These are phyloP conservation scores for Fusarium solani-melongenae DNA, from an alignment of 2,329 filamentous ascomycete genomes.

Conservation along the genomic window DNA sequence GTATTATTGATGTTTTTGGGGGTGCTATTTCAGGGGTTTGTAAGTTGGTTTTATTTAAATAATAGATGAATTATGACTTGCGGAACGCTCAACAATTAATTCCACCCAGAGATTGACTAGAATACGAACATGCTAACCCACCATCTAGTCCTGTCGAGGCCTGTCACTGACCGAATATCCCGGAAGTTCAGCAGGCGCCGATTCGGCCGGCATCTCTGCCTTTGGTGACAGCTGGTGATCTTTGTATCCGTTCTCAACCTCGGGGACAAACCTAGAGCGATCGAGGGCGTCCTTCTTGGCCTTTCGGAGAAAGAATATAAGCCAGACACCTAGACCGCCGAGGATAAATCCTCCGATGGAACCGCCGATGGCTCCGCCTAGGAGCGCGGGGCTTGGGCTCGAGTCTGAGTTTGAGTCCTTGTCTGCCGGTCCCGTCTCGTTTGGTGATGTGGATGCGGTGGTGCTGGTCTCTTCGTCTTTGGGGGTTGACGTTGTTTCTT, in stretches of 20 bases:
- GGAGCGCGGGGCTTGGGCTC: neutral
- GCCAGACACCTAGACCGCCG: neutral
- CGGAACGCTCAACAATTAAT: neutral
- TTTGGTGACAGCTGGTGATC: neutral
- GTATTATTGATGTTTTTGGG: neutral
- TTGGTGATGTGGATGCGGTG: neutral
- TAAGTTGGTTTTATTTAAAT: neutral
- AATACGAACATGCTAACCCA: neutral
- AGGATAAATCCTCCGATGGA: neutral
- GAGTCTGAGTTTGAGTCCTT: too few relatives aligned
- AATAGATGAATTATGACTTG: neutral
- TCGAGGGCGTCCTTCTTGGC: neutral
- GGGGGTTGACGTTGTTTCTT: neutral
- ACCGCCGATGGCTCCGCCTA: neutral
- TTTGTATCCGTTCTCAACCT: neutral
- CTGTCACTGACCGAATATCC: neutral
- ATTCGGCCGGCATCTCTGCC: neutral
- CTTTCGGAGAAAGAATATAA: neutral
- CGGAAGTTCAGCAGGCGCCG: neutral
- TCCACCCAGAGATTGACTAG: neutral
- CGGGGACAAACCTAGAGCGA: neutral
- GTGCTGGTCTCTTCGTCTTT: neutral
- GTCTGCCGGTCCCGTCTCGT: neutral
- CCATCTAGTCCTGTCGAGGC: neutral
- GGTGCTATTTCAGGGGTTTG: neutral